A percentile compares a stretch with the other conserved stretches of the same genome.
Evolutionary conservation across 768 basidiomycete genomes (phyloP).

Genomic region (Leccinum pellstonianum): DNA sequence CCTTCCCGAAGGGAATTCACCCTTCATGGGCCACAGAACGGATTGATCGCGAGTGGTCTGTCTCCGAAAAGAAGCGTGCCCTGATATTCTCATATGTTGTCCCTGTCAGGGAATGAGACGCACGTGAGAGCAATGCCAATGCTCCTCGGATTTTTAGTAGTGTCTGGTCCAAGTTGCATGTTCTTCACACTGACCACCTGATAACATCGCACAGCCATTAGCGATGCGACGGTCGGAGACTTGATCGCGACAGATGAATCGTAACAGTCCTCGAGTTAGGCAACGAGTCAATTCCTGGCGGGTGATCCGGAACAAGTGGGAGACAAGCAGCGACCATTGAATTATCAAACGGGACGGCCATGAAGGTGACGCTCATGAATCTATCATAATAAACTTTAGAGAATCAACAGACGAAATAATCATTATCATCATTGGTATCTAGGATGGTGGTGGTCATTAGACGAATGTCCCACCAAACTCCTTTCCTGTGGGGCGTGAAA

Average conservation of each 20-base stretch:
- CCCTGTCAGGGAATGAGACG: constrained; percentile 24
- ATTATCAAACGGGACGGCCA: constrained; percentile 46
- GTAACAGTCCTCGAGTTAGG: constrained; percentile 43
- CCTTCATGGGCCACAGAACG: constrained; percentile 26
- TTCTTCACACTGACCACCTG: constrained; percentile 38
- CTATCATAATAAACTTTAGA: constrained; percentile 44
- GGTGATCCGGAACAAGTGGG: constrained; percentile 40
- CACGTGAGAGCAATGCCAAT: constrained; percentile 35
- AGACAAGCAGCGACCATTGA: constrained; percentile 42
- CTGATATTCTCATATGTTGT: constrained; percentile 32
- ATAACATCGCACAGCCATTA: constrained; percentile 38
- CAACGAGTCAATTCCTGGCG: constrained; percentile 35
- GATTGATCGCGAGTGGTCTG: constrained; percentile 17
- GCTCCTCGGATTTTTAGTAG: constrained; percentile 43
- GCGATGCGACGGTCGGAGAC: constrained; percentile 8
- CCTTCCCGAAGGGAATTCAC: constrained; percentile 37
- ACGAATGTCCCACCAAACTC: constrained; percentile 47
- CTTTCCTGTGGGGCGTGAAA: constrained; percentile 44
- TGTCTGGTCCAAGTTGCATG: constrained; percentile 36
- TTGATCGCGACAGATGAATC: constrained; percentile 40
- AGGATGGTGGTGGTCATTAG: constrained; percentile 46
- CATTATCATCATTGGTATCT: constrained; percentile 52
- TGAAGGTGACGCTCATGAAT: constrained; percentile 46
- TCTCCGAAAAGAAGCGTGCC: constrained; percentile 40
- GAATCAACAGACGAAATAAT: constrained; percentile 30